A percentile compares a stretch with the other conserved stretches of the same genome.
These are phyloP conservation scores for Oryza australiensis DNA, from an alignment of 176 grass and related monocot species.

Conservation along the genomic window DNA sequence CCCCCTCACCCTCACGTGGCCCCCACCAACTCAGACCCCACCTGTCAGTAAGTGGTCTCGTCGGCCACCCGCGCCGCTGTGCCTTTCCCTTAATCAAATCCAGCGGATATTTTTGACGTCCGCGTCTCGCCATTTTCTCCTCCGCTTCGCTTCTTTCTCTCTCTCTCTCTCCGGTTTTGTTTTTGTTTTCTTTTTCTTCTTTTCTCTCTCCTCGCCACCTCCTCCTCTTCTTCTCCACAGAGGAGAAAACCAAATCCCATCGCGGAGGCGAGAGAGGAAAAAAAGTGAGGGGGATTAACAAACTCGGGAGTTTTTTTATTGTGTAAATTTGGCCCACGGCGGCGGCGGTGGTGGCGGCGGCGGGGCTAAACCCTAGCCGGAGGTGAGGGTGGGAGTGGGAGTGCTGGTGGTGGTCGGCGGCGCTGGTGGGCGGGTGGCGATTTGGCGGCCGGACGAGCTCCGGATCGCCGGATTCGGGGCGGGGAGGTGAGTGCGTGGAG, in stretches of 20 bases:
- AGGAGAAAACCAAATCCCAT: conserved; percentile 23
- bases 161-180: not conserved
- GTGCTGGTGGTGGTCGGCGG: not conserved
- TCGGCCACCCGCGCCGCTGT: rapidly evolving
- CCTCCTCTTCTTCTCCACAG: not conserved
- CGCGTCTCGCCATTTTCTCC: conserved; percentile 56
- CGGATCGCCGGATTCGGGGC: conserved; percentile 37
- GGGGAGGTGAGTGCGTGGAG: conserved; percentile 21
- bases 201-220: conserved; percentile 3
- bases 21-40: rapidly evolving
- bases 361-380: conserved; percentile 7
- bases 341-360: not conserved
- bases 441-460: not conserved
- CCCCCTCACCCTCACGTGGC: rapidly evolving
- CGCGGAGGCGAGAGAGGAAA: not conserved
- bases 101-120: conserved; percentile 94
- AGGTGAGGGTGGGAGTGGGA: not conserved
- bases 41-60: rapidly evolving
- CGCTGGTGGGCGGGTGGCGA: not conserved
- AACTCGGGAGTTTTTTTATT: not conserved
- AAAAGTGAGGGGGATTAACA: no score
- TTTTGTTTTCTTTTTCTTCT: not conserved
- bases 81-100: conserved; percentile 63
- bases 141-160: no score
- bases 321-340: not conserved